Base-by-base conservation (phyloP, 1,284 basidiomycete genomes). In the Inonotus hispidus region DNA sequence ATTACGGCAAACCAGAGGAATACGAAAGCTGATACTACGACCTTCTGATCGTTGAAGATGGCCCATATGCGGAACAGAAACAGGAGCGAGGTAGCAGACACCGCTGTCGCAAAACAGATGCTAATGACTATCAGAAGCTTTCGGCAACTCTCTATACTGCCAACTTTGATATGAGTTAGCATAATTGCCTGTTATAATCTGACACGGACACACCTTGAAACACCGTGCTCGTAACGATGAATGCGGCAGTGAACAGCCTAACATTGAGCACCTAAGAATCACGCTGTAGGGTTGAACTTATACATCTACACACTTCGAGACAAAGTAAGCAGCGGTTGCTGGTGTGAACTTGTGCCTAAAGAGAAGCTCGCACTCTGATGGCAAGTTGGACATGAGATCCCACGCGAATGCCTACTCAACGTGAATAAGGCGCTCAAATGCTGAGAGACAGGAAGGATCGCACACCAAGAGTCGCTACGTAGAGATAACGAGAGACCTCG, bases 381-480 rank as follows among this genome's bases (percentile, higher is more conserved):
- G 35, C 2, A 71, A 10, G 54, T 67, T 65, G 14, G 58, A 60
- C 29, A 71, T 29, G 32, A 70, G 55, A 59, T 73, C 72, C 72
- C 71, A 73, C n/a, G 68, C 37, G 32, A 69, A 66, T 13, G 69
- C 68, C 71, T 72, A 13, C 21, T 3, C 4, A 32, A 32, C 32
- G 32, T 32, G 13, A 45, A n/a, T 45, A 21, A 3, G 16, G 14
- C 16, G 41, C 3, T 4, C 3, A 45, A 13, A 5, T n/a, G 4
- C 21, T 3, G 21, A 3, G 3, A n/a, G 3, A 14, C 41, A n/a
- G 14, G 14, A 45, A 16, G 5, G 21, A 7, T 61, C 65, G 46
- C 41, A 66, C 66, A 6, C 55, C 66, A 19, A 66, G 60, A 16
- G 63, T 58, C 3, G 63, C 66, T n/a, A 66, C 62, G 37, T 53